These are phyloP conservation scores for Coemansia asiatica DNA, from an alignment of 192 early-diverging fungal genomes.

Conservation along the genomic window DNA sequence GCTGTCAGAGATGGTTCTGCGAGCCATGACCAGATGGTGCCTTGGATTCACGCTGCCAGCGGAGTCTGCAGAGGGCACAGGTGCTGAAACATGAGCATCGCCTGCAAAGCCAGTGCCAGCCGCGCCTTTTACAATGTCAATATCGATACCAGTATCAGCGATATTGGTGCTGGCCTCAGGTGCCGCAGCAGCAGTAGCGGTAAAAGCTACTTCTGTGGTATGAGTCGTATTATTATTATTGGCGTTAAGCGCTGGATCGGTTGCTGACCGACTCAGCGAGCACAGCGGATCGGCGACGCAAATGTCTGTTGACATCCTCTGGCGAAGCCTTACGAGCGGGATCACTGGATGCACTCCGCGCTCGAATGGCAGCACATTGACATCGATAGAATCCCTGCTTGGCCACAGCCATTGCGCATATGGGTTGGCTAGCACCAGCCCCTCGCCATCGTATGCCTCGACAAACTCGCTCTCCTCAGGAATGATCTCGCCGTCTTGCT, in stretches of 20 bases:
- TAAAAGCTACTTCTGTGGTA: too few species aligned
- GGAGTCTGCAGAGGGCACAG: neutral
- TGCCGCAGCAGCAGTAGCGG: too few species aligned
- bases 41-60: neutral
- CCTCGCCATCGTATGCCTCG: conserved; percentile 31
- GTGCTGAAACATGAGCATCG: neutral
- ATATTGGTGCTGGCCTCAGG: too few species aligned
- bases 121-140: neutral
- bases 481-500: conserved; percentile 55
- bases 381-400: conserved; percentile 7
- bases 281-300: conserved; percentile 25
- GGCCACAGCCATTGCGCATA: conserved; percentile 50
- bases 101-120: neutral
- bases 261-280: conserved; percentile 24
- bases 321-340: conserved; percentile 17
- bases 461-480: conserved; percentile 57
- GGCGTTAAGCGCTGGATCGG: conserved; percentile 6
- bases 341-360: conserved; percentile 39
- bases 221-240: too few species aligned
- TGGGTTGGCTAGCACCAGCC: conserved; percentile 36
- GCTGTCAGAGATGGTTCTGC: neutral
- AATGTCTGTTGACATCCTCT: conserved; percentile 29
- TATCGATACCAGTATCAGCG: neutral
- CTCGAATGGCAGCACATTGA: conserved; percentile 32
- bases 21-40: neutral